These are phyloP conservation scores for Penicillium sclerotiorum DNA, from an alignment of 2,329 filamentous ascomycete species.

Conservation along the genomic window DNA sequence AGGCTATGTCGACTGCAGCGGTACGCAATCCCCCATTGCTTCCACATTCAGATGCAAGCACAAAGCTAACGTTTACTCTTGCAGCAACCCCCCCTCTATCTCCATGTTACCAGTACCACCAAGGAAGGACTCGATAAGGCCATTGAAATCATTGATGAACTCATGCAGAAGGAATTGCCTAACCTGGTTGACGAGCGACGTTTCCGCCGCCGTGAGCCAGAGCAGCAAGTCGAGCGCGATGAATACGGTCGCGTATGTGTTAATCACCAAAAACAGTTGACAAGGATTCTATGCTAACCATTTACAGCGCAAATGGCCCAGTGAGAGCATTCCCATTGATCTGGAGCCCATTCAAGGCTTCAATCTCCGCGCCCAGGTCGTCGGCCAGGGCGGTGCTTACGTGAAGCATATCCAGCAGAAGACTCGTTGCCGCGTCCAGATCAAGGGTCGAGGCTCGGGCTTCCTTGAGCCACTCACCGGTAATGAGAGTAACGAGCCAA, in stretches of 20 bases:
- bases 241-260: constrained; percentile 77
- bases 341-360: constrained; percentile 92
- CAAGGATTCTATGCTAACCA: constrained; percentile 19
- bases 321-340: constrained; percentile 88
- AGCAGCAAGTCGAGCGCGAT: constrained; percentile 79
- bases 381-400: constrained; percentile 90
- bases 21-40: constrained; percentile 66
- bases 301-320: constrained; percentile 91
- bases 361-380: constrained; percentile 93
- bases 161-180: constrained; percentile 94
- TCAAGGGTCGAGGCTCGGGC: constrained; percentile 93
- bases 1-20: constrained; percentile 90
- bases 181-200: constrained; percentile 93
- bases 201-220: constrained; percentile 79
- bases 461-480: constrained; percentile 90
- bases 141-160: constrained; percentile 83
- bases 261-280: not conserved
- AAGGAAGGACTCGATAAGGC: constrained; percentile 92
- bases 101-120: constrained; percentile 90
- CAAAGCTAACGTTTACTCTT: too few species aligned
- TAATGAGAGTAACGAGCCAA: constrained; percentile 88
- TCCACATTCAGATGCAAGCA: too few species aligned
- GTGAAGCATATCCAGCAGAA: constrained; percentile 98
- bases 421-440: constrained; percentile 93
- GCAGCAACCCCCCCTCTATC: constrained; percentile 93